Conservation (phyloP, 2,329 filamentous ascomycete genomes). For the Dothiorella sarmentorum region DNA sequence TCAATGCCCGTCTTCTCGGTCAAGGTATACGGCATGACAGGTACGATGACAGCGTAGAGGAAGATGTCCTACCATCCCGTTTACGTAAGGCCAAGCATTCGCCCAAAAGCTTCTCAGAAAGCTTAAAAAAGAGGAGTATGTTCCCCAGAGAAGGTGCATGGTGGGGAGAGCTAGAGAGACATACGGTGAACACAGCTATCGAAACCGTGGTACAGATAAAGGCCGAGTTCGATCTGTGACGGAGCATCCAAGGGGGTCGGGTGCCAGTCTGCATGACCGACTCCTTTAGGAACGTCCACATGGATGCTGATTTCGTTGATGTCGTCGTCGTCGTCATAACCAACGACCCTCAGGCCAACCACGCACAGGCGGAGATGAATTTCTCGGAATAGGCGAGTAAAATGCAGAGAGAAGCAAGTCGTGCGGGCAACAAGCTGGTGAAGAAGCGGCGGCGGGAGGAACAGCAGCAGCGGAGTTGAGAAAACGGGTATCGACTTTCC, state of each 20-base stretch:
- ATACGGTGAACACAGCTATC: conserved; percentile 37
- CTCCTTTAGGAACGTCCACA: background rate
- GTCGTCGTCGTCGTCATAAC: background rate
- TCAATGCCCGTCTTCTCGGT: conserved; percentile 52
- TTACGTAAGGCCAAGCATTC: conserved; percentile 16
- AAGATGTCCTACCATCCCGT: conserved; percentile 53
- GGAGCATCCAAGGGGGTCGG: conserved; percentile 30
- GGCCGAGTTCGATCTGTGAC: conserved; percentile 31
- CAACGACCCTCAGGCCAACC: background rate
- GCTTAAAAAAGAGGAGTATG: background rate
- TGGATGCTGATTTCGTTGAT: background rate
- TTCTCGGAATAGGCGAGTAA: too few species aligned
- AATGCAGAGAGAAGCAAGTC: too few species aligned
- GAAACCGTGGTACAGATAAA: conserved; percentile 36
- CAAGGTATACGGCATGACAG: conserved; percentile 68
- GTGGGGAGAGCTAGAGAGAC: background rate
- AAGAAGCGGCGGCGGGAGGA: background rate
- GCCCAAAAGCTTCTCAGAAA: background rate
- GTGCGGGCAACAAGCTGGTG: background rate
- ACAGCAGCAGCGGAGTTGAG: too few species aligned
- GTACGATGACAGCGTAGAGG: conserved; percentile 63
- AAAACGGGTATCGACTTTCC: too few species aligned
- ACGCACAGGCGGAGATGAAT: too few species aligned
- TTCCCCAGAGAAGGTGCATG: background rate
- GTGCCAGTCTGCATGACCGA: background rate